Percentiles rank a stretch among this genome's conserved stretches.
phyloP scores from a whole-genome alignment of 129 eudicot genomes.

The Artemisia annua region DNA sequence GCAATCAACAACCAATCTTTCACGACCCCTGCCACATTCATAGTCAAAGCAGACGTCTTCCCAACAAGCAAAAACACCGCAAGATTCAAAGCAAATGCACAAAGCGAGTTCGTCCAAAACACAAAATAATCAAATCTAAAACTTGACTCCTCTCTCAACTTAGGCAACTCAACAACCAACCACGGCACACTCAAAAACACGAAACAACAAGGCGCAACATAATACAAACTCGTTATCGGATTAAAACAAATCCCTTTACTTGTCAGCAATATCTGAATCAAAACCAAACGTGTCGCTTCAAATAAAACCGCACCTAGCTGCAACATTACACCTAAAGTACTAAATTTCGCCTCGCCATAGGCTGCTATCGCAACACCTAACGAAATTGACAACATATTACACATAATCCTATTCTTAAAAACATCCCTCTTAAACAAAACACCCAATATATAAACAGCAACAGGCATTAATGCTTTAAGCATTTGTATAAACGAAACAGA shows the following conservation, averaged over 20 bases:
- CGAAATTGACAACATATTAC: conserved; percentile 61
- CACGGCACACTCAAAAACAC: conserved; percentile 55
- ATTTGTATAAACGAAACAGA: conserved; percentile 74
- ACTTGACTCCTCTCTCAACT: conserved; percentile 49
- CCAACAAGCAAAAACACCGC: conserved; percentile 81
- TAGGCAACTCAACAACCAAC: conserved; percentile 54
- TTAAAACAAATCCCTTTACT: conserved; percentile 61
- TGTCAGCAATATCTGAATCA: conserved; percentile 57
- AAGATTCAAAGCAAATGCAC: conserved; percentile 73
- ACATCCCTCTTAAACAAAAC: conserved; percentile 46
- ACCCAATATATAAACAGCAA: conserved; percentile 59
- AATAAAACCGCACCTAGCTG: conserved; percentile 67
- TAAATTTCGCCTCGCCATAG: conserved; percentile 67
- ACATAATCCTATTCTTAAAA: conserved; percentile 42
- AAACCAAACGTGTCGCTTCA: conserved; percentile 67
- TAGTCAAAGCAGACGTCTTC: conserved; percentile 89
- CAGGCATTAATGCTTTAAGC: conserved; percentile 76
- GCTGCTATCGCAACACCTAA: conserved; percentile 78
- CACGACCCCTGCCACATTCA: conserved; percentile 93
- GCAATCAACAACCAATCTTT: conserved; percentile 83
- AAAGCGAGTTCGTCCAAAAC: conserved; percentile 60
- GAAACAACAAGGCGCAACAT: conserved; percentile 75
- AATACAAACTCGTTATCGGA: conserved; percentile 63
- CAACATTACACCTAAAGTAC: conserved; percentile 45
- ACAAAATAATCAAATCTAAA: conserved; percentile 49